Evolutionary conservation across 768 basidiomycete genomes (phyloP), one percentile per base, ranked within the genome.

Genomic region (Coprinopsis strossmayeri): DNA sequence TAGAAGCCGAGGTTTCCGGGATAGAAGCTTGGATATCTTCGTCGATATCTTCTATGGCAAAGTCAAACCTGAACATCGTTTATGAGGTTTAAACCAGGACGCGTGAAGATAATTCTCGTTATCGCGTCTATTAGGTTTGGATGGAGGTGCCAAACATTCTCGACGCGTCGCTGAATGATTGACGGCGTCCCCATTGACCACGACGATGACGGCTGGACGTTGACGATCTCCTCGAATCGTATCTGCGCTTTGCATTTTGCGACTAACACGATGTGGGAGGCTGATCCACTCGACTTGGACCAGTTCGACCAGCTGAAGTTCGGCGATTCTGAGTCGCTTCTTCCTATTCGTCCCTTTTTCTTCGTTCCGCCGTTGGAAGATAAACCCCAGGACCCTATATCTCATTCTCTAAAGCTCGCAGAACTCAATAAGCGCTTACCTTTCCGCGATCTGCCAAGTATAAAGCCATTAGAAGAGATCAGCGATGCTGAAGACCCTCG

Each of bases 361-460:
- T 80, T 75, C 48, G 69, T 87, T n/a, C 82, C 85, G 9, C 63
- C 55, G n/a, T 64, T 91, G 38, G 65, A 71, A n/a, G 76, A 88
- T 50, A 79, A 76, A 53, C 87, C 87, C 2, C 87, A 89, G 59
- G 82, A 91, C 60, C 87, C 87, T 1, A 87, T 89, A 53, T 67
- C 89, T 62, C 80, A 84, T 35, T 65, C 71, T 15, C 52, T 87
- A 20, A 71, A 70, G 26, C 53, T 65, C 15, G 57, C 65, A 43
- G 46, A 53, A 12, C 35, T 47, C 27, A 63, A 59, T 35, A 50
- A 34, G 12, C 51, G 51, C 18, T 52, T 53, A 35, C 46, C 51
- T 41, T 53, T 55, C 27, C 48, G 30, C 1, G 34, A 24, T 49
- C 48, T 53, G 38, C 34, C 9, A 7, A 38, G 18, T 38, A 17